Evolutionary conservation across 2,329 filamentous ascomycete species (phyloP), one percentile per base, ranked within the genome.

Genomic region (Cladophialophora psammophila): DNA sequence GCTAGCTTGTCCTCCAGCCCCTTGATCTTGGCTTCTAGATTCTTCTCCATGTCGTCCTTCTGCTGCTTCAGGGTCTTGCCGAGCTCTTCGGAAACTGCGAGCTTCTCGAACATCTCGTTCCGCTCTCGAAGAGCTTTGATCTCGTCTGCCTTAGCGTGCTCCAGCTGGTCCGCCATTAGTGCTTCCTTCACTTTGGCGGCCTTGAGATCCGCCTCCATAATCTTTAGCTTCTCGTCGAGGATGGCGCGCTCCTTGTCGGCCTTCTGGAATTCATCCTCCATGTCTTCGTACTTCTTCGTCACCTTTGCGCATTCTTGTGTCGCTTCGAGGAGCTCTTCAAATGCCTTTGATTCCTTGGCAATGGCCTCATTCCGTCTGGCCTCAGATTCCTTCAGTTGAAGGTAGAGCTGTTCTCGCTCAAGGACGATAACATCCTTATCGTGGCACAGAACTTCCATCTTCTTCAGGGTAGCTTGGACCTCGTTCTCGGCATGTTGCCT

Each of bases 331-430:
- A 50, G 45, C 8, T 50, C 45, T 50, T 50, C 45, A 26, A 50
- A 50, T 50, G 45, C 45, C 45, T 50, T 50, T 18, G 45, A 50
- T 20, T 50, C 45, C 45, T 50, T 50, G 18, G 45, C 45, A 50
- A 50, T 50, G 2, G 45, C 45, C 10, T 50, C 45, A 20, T 50
- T 50, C n/a, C 45, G 45, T 50, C 45, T 7, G 10, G 45, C 45
- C 45, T 50, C 45, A 5, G 45, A 50, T 12, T 20, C 45, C 45
- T 50, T 50, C 45, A 50, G 8, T 20, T 50, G 45, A 50, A 50
- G 7, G 18, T 50, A 50, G 45, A 50, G 45, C 45, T 50, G 45
- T 9, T 50, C 45, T 26, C 45, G 45, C 45, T 50, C 45, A 9
- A 50, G 20, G 7, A 50, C 45, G 10, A 50, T 18, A n/a, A 50